Base-by-base conservation (phyloP, 129 eudicot genomes). In the Flaveria trinervia region DNA sequence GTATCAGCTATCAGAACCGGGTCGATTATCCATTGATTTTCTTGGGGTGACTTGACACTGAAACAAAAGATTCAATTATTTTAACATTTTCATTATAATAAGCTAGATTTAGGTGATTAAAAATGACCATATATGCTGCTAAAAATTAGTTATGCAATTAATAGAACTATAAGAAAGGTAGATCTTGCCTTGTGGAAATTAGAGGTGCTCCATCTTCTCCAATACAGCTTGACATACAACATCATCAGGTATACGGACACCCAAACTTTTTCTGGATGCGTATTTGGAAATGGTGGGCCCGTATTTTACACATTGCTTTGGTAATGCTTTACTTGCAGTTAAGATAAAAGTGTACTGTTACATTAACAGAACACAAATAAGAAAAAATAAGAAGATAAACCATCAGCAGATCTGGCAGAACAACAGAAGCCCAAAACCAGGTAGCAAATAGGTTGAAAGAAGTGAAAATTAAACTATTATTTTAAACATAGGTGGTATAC, bases 201-300 rank as follows among this genome's bases (percentile, higher is more conserved):
- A 93, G 80, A 82, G 98, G 97, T 61, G 90, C 82, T 6, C 79
- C 91, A 89, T 78, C 86, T 85, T 88, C 77, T 91, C 96, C 84
- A 93, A 77, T 56, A 93, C 80, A 18, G 97, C 90, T 86, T 85
- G 89, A 65, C 97, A 90, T 60, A 93, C 92, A 83, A 81, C 85
- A 85, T 93, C 98, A 83, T 89, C 90, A 26, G 98, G 98, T 44
- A 93, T 85, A 33, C 97, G 96, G 55, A 90, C 88, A 46, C 98
- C 98, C 72, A 93, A 85, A 78, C 79, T 91, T 85, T 85, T 90
- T 84, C 91, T 81, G 41, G 86, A 55, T 50, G 87, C 82, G 67
- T 79, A 90, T 83, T 79, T 93, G 49, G 98, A 72, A 77, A 81
- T 55, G n/a, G 93, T 74, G 54, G 98, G 83, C 39, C 96, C 98